Conservation (phyloP, 805 yeast genomes). For the Cyberlindnera japonica region DNA sequence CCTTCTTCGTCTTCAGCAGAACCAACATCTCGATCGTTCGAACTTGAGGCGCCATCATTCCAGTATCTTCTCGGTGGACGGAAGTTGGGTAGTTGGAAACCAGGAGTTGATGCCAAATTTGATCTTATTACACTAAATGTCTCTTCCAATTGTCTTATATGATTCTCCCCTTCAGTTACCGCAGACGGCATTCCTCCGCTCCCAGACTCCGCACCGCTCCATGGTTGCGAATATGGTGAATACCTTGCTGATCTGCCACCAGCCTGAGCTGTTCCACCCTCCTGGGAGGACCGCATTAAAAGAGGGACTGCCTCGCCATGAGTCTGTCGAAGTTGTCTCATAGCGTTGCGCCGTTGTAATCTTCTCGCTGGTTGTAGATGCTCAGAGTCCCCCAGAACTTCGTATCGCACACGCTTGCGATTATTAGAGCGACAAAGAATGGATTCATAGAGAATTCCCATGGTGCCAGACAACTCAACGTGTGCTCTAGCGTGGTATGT, state of each 20-base stretch:
- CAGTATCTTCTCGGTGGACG: background rate
- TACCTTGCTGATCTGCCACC: too few species aligned
- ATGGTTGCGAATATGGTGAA: too few species aligned
- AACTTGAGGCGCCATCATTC: background rate
- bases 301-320: conserved; percentile 2
- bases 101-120: background rate
- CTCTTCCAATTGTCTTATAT: conserved; percentile 1
- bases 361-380: conserved; percentile 9
- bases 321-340: conserved; percentile 7
- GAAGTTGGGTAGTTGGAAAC: too few species aligned
- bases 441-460: conserved; percentile 11
- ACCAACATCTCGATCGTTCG: background rate
- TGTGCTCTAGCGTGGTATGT: background rate
- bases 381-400: conserved; percentile 3
- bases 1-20: background rate
- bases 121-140: conserved; percentile 1
- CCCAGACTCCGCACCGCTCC: too few species aligned
- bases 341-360: conserved; percentile 11
- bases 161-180: conserved; percentile 1
- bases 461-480: too few species aligned
- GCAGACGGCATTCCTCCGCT: conserved; percentile 1
- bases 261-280: background rate
- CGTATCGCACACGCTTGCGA: conserved; percentile 11
- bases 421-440: background rate
- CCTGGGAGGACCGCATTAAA: background rate